phyloP scores from a whole-genome alignment of 345 rosid species.

The Rubroshorea leprosula region DNA sequence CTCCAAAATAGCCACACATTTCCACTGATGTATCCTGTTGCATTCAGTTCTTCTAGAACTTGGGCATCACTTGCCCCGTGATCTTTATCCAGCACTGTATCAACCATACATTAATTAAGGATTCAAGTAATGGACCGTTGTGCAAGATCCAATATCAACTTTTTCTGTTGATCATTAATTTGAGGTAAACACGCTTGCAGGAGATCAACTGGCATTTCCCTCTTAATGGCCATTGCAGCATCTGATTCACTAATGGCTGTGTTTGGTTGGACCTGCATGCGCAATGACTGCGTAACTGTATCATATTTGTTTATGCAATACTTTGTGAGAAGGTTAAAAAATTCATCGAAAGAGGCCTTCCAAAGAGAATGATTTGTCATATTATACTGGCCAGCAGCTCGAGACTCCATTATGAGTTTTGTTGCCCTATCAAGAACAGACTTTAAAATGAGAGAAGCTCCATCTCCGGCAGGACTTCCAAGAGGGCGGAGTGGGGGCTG shows the following conservation, averaged over 20 bases:
- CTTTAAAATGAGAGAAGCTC: constrained; percentile 59
- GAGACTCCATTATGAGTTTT: constrained; percentile 49
- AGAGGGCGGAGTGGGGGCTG: constrained; percentile 90
- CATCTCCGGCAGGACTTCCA: constrained; percentile 72
- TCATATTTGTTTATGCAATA: constrained; percentile 81
- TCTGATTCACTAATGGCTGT: constrained; percentile 39
- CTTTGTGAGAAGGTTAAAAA: constrained; percentile 72
- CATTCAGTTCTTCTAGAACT: constrained; percentile 7
- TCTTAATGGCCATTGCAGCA: constrained; percentile 69
- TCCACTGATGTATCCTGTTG: background rate
- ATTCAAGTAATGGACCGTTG: constrained; percentile 44
- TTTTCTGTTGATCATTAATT: constrained; percentile 72
- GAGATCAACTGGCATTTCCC: constrained; percentile 84
- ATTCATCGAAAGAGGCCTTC: constrained; percentile 89
- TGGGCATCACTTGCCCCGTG: background rate
- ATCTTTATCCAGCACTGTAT: background rate
- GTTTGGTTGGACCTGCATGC: constrained; percentile 29
- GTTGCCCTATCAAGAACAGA: constrained; percentile 76
- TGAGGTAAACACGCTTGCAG: constrained; percentile 80
- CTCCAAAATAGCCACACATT: background rate
- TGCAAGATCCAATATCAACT: constrained; percentile 66
- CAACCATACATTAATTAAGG: background rate
- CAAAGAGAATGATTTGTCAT: constrained; percentile 54
- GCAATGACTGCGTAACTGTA: constrained; percentile 59
- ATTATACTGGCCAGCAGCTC: constrained; percentile 50